A percentile compares a stretch with the other conserved stretches of the same genome.
Conservation (phyloP, 1,284 basidiomycete genomes). For the Marasmius oreades region DNA sequence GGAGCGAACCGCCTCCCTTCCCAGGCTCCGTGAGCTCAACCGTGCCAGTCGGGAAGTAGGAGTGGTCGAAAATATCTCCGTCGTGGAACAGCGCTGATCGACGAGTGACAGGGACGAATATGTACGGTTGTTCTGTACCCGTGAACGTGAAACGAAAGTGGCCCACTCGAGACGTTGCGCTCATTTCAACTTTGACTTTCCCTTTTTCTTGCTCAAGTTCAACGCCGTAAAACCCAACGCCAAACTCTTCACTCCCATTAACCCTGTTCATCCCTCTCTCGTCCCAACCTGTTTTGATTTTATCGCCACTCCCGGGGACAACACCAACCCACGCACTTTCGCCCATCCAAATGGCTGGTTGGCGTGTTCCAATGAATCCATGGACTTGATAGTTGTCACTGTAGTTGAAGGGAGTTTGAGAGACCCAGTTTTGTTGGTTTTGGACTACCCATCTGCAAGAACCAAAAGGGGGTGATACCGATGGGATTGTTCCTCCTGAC, state of each 20-base stretch:
- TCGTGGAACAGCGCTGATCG: constrained; percentile 28
- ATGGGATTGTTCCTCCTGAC: constrained; percentile 55
- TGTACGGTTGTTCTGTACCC: constrained; percentile 42
- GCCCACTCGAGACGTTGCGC: constrained; percentile 74
- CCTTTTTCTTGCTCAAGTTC: constrained; percentile 50
- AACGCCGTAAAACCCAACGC: constrained; percentile 63
- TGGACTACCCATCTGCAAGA: constrained; percentile 82
- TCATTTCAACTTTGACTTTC: constrained; percentile 59
- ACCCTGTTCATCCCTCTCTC: constrained; percentile 58
- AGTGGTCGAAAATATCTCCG: constrained; percentile 40
- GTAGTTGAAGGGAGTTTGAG: constrained; percentile 75
- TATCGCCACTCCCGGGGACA: constrained; percentile 49
- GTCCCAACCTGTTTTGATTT: constrained; percentile 50
- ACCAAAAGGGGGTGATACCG: constrained; percentile 74
- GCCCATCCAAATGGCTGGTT: constrained; percentile 91
- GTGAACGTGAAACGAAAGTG: constrained; percentile 74
- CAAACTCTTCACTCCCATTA: constrained; percentile 58
- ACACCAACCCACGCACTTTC: constrained; percentile 70
- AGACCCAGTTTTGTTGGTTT: constrained; percentile 71
- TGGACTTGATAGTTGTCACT: constrained; percentile 55
- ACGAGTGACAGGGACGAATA: constrained; percentile 71
- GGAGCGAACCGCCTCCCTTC: constrained; percentile 30
- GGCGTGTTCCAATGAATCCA: constrained; percentile 74
- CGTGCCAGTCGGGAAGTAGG: constrained; percentile 59
- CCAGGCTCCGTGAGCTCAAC: constrained; percentile 55